A percentile compares a stretch with the other conserved stretches of the same genome.
Evolutionary conservation across 2,329 filamentous ascomycete genomes (phyloP).

Genomic region (Zasmidium angulare): DNA sequence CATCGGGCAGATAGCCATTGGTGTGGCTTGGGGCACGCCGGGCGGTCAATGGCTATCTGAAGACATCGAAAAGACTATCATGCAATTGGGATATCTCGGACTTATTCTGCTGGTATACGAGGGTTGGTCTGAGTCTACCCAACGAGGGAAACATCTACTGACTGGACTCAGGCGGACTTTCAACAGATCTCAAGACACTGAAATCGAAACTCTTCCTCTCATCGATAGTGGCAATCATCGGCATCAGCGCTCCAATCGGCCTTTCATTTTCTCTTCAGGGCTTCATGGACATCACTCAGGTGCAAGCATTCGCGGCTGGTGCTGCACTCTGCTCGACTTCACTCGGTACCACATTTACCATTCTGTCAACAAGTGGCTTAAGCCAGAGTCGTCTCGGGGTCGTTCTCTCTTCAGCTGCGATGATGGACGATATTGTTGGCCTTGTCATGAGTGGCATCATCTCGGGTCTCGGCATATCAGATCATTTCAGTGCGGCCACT

Average conservation of each 20-base stretch:
- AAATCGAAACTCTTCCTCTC: conserved; percentile 63
- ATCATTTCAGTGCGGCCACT: conserved; percentile 40
- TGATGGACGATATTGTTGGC: conserved; percentile 79
- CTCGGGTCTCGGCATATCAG: conserved; percentile 57
- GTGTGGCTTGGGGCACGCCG: conserved; percentile 68
- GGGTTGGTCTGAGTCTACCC: too few relatives aligned
- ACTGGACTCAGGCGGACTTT: conserved; percentile 54
- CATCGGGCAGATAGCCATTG: conserved; percentile 69
- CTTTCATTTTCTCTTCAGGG: conserved; percentile 62
- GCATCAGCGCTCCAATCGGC: conserved; percentile 63
- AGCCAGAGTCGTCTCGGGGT: conserved; percentile 57
- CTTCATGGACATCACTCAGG: conserved; percentile 50
- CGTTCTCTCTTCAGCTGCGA: conserved; percentile 70
- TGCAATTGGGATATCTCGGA: conserved; percentile 70
- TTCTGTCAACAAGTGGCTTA: conserved; percentile 61
- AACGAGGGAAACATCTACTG: not conserved
- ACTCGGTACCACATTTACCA: conserved; percentile 68
- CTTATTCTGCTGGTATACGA: conserved; percentile 72
- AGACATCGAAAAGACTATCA: conserved; percentile 55
- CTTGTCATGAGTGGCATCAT: conserved; percentile 77
- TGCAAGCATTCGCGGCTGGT: conserved; percentile 71
- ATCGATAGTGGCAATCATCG: conserved; percentile 62
- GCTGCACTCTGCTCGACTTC: conserved; percentile 73
- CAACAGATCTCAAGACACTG: conserved; percentile 55
- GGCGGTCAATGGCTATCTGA: conserved; percentile 60